Conservation (phyloP, 1,284 basidiomycete species). For the Malassezia japonica region DNA sequence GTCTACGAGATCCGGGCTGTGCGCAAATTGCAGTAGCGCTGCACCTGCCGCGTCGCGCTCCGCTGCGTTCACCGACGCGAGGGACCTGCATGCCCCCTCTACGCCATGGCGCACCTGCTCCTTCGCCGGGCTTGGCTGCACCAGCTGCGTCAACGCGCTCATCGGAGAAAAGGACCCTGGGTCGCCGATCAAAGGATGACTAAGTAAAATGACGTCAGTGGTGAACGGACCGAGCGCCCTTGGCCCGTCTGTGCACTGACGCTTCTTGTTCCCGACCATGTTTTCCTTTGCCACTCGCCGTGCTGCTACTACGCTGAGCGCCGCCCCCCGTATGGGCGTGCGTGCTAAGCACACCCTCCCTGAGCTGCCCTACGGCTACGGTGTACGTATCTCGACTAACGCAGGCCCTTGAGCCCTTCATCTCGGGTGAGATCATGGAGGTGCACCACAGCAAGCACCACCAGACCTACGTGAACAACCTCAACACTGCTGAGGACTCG, state of each 20-base stretch:
- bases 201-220: too few species aligned
- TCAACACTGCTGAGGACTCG: slow-evolving; percentile 37
- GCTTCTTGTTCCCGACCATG: too few species aligned
- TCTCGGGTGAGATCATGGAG: slow-evolving; percentile 46
- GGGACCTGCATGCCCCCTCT: background rate
- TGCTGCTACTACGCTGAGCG: slow-evolving; percentile 2
- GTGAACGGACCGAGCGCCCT: too few species aligned
- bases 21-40: slow-evolving; percentile 1
- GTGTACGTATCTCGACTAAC: slow-evolving; percentile 16
- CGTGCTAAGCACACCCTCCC: slow-evolving; percentile 47
- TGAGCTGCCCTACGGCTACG: slow-evolving; percentile 44
- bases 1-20: background rate
- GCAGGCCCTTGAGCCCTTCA: slow-evolving; percentile 45
- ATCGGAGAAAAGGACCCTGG: background rate
- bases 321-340: slow-evolving; percentile 14
- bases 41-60: slow-evolving; percentile 1
- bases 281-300: slow-evolving; percentile 13
- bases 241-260: too few species aligned
- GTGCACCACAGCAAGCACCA: slow-evolving; percentile 47
- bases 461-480: slow-evolving; percentile 46
- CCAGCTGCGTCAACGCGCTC: background rate
- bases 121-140: background rate
- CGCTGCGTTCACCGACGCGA: background rate
- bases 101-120: background rate
- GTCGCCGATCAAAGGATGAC: too few species aligned